Evolutionary conservation across 1,284 basidiomycete genomes (phyloP), one percentile per base, ranked within the genome.

Genomic region (Xerocomus cyaneibrunnescens): DNA sequence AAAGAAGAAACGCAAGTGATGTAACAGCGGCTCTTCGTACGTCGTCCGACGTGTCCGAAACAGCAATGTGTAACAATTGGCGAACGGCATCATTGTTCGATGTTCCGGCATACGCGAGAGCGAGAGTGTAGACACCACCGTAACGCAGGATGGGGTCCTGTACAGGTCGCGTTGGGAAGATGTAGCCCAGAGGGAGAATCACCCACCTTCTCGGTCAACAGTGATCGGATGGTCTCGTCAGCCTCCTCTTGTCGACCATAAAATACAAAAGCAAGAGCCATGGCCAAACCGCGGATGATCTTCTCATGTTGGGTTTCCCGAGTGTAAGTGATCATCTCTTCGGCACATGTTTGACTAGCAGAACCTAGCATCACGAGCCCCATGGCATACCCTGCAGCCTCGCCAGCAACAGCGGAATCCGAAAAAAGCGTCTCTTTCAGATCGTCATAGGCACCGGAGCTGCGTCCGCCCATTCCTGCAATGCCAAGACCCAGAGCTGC

Each of bases 251-350:
- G 92, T 51, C 87, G 83, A 43, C 92, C 93, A 59, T 96, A 98
- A 72, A 84, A 92, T 55, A 96, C 80, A 67, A 98, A 90, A 2
- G 92, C 92, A 45, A 94, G 78, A 36, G 94, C 95, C 59, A 98
- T 80, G 13, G 93, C 92, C 54, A 98, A 78, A 62, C 94, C 93
- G 46, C 95, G 86, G 55, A 98, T 97, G 64, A 98, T 98, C 76
- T 98, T 98, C 76, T 98, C 95, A 68, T 98, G 95, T 64, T 95
- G 92, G 1, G 95, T 98, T 68, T 98, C 95, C 55, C 88, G 82
- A 21, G 95, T 93, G 66, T 98, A 98, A 40, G 87, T 81, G 50
- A 97, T 75, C 94, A 97, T 98, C 73, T 98, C 95, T 22, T 91
- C 86, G 21, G 93, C 83, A 44, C 85, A 84, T 36, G 83, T 86